Evolutionary conservation across 805 yeast species (phyloP), one percentile per base, ranked within the genome.

Genomic region (Starmerella powellii): DNA sequence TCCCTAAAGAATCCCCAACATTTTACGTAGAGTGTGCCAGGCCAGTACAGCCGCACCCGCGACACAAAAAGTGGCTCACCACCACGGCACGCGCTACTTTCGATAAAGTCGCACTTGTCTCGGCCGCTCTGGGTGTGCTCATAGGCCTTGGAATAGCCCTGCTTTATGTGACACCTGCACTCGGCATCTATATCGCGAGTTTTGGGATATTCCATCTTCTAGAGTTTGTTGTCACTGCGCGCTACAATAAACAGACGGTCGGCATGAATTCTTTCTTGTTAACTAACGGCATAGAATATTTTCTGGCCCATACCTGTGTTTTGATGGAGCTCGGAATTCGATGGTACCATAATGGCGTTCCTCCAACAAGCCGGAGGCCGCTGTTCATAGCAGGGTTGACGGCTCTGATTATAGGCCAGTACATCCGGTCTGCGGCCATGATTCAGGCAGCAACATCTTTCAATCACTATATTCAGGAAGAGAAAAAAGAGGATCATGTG

Each of bases 401-500:
- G 0, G 21, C 78, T 1, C 54, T 74, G 0, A 19, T 74, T 0
- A 30, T 59, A 1, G 95, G 96, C 1, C 98, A 91, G 56, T 16
- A 53, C 0, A 55, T 74, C 3, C 69, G 98, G 40, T 70, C 88
- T 1, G 39, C 67, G 28, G 88, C 96, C 1, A 91, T 91, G 98
- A 68, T 72, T 46, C 80, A 87, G 0, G 95, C 96, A 0, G 83
- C 86, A 2, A 70, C 72, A 40, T 83, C 93, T 3, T 91, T 91
- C 63, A 80, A 84, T 39, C 99, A 91, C 60, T 62, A 76, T 33
- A 73, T 91, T 1, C 84, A 78, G 36, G 59, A 70, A 2, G 57
- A 62, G 15, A 76, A 70, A 40, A 59, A 64, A 26, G 51, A 60
- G 1, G 71, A 71, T 41, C 98, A 91, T 58, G 61, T 51, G 8